phyloP scores from a whole-genome alignment of 148 eudicot species.

The Rhododendron molle region DNA sequence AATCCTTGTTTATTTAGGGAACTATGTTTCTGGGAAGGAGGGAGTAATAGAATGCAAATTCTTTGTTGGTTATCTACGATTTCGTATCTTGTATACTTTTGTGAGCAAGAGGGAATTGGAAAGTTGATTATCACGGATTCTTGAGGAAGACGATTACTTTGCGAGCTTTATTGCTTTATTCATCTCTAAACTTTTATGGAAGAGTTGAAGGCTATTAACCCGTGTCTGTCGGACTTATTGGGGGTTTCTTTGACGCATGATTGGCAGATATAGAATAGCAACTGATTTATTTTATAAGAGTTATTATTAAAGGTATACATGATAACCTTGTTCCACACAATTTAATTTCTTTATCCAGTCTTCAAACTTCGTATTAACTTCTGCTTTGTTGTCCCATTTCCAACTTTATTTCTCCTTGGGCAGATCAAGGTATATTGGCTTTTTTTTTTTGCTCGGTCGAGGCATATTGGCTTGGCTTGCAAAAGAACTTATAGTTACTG shows the following conservation, averaged over 20 bases:
- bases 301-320: not conserved
- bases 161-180: not conserved
- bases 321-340: not conserved
- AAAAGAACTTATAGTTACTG: not conserved
- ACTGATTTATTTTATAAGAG: not conserved
- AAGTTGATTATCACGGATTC: not conserved
- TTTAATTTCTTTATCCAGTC: not conserved
- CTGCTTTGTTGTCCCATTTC: constrained; percentile 2
- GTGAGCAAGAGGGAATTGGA: not conserved
- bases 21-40: not conserved
- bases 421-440: not conserved
- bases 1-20: not conserved
- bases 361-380: not conserved
- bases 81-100: not conserved
- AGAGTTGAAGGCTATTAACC: not conserved
- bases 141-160: not conserved
- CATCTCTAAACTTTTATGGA: not conserved
- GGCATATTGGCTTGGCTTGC: not conserved
- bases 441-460: too few species aligned
- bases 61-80: not conserved
- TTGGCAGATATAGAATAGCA: not conserved
- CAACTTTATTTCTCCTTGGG: not conserved
- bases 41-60: not conserved
- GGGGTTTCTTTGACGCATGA: not conserved
- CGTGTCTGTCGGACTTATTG: too few species aligned